phyloP scores from a whole-genome alignment of 2,329 filamentous ascomycete species.

The Ilyonectria sp. region DNA sequence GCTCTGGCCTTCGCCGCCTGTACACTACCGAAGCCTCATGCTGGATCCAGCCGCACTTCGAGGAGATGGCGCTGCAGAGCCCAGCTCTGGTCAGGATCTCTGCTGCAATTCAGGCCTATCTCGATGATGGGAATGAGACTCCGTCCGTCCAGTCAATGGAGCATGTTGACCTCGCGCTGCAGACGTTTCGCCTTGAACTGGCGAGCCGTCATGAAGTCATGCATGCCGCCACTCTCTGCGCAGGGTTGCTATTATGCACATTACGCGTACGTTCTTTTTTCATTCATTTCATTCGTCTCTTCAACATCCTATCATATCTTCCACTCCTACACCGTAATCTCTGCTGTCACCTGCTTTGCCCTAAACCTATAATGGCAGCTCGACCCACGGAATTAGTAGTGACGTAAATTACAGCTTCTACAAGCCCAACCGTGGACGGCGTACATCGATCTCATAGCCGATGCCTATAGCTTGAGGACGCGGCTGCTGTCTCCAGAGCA shows the following conservation, averaged over 20 bases:
- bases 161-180: slow-evolving; percentile 38
- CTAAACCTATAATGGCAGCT: neutral
- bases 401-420: slow-evolving; percentile 32
- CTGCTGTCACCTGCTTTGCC: neutral
- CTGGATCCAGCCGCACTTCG: slow-evolving; percentile 44
- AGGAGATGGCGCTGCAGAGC: slow-evolving; percentile 44
- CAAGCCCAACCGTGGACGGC: slow-evolving; percentile 43
- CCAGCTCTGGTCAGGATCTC: slow-evolving; percentile 40
- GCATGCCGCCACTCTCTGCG: slow-evolving; percentile 38
- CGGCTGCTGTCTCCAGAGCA: slow-evolving; percentile 27
- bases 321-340: neutral
- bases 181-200: slow-evolving; percentile 43
- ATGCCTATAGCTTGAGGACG: slow-evolving; percentile 37
- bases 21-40: slow-evolving; percentile 42
- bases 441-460: slow-evolving; percentile 43
- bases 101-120: slow-evolving; percentile 42
- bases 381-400: neutral
- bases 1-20: slow-evolving; percentile 37
- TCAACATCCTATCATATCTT: neutral
- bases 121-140: slow-evolving; percentile 36
- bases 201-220: slow-evolving; percentile 35
- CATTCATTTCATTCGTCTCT: neutral
- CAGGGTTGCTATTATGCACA: slow-evolving; percentile 41
- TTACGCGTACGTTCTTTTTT: slow-evolving; percentile 38
- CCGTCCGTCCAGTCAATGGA: slow-evolving; percentile 45